Evolutionary conservation across 139 green algal species (phyloP).

Genomic region (Parachlorella kessleri): DNA sequence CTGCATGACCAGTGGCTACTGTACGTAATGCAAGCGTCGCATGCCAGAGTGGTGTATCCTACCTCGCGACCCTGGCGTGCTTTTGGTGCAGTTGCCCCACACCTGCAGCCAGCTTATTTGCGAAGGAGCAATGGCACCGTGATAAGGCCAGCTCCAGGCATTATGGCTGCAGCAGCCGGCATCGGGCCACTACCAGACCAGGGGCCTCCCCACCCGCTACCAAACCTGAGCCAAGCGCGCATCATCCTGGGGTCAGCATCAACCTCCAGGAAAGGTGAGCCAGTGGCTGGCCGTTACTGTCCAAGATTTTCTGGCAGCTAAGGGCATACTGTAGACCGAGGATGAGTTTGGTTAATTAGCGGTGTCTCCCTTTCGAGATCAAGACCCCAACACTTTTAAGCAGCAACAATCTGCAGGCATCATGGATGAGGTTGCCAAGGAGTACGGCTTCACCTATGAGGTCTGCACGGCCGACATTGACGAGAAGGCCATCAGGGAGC

Average conservation of each 20-base stretch:
- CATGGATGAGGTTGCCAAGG: conserved; percentile 53
- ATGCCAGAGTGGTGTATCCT: too few species aligned
- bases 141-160: not conserved
- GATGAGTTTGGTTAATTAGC: not conserved
- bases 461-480: conserved; percentile 79
- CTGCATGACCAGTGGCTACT: too few species aligned
- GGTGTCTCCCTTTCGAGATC: not conserved
- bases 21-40: too few species aligned
- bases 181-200: too few species aligned
- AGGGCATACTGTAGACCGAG: not conserved
- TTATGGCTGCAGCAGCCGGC: not conserved
- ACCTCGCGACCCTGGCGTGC: not conserved
- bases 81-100: not conserved
- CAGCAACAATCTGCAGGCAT: not conserved
- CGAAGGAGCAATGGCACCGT: not conserved
- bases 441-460: conserved; percentile 54
- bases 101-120: not conserved
- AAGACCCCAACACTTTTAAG: too few species aligned
- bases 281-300: too few species aligned
- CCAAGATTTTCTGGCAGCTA: too few species aligned
- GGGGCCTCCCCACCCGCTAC: not conserved
- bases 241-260: conserved; percentile 25
- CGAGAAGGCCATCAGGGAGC: conserved; percentile 73
- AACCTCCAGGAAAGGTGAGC: conserved; percentile 15
- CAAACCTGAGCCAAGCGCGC: not conserved